Percentiles rank a stretch among this genome's conserved stretches.
phyloP scores from a whole-genome alignment of 2,329 filamentous ascomycete genomes.

The Neofusicoccum ribis region DNA sequence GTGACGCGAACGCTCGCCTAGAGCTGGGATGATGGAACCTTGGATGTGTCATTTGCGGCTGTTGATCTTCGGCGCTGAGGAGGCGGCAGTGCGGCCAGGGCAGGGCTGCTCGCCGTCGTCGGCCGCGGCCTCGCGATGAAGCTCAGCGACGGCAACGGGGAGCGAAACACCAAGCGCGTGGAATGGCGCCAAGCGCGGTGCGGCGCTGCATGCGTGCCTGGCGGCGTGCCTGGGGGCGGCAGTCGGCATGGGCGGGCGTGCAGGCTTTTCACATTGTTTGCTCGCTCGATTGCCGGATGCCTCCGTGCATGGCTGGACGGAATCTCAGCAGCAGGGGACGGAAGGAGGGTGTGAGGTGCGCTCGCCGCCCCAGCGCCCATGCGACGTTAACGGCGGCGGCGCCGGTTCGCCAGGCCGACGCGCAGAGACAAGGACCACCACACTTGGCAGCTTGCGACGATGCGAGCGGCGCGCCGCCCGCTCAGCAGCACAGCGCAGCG shows the following conservation, averaged over 20 bases:
- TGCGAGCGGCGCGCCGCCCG: neutral
- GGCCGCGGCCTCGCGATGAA: neutral
- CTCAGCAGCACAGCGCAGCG: neutral
- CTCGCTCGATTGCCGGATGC: slow-evolving; percentile 3
- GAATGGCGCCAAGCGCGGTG: slow-evolving; percentile 11
- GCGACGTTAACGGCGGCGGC: neutral
- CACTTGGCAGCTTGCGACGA: slow-evolving; percentile 3
- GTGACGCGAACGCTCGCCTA: slow-evolving; percentile 10
- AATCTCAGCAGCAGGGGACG: neutral
- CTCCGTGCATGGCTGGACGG: slow-evolving; percentile 8
- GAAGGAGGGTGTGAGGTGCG: neutral
- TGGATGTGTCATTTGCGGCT: slow-evolving; percentile 10
- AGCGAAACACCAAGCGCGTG: slow-evolving; percentile 18
- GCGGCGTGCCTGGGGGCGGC: neutral
- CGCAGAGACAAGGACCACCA: neutral
- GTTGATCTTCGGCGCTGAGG: slow-evolving; percentile 9
- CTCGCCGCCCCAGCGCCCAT: neutral
- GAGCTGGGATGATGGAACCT: slow-evolving; percentile 12
- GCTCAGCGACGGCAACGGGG: neutral
- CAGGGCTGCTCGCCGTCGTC: neutral
- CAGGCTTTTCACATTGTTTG: neutral
- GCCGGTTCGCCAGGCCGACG: neutral
- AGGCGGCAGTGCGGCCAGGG: neutral
- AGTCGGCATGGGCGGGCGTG: neutral
- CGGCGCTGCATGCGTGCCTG: slow-evolving; percentile 13